Conservation (phyloP, 441 rosid species). For the Erodium chrysanthum region DNA sequence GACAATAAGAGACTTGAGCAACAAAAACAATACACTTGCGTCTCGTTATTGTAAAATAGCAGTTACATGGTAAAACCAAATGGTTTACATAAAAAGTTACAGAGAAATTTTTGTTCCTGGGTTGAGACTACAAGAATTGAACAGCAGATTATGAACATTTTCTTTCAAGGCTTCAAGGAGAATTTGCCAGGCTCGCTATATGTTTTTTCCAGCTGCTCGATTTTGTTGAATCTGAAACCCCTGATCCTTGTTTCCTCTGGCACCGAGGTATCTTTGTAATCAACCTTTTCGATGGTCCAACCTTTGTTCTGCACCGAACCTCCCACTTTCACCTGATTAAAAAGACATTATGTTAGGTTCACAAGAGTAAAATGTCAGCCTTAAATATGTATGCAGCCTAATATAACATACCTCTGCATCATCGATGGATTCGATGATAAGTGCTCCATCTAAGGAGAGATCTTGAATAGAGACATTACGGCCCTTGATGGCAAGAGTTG, state of each 20-base stretch:
- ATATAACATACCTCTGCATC: conserved; percentile 65
- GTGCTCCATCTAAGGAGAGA: conserved; percentile 74
- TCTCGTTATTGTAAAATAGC: background rate
- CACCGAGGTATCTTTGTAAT: conserved; percentile 48
- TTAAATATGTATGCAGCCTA: background rate
- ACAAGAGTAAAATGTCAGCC: background rate
- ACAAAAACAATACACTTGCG: background rate
- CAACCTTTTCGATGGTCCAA: conserved; percentile 59
- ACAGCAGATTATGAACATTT: background rate
- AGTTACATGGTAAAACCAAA: background rate
- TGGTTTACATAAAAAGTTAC: background rate
- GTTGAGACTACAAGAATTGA: background rate
- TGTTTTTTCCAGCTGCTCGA: conserved; percentile 56
- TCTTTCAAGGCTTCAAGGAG: conserved; percentile 25
- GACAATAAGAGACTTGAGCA: too few relatives aligned
- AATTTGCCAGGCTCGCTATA: conserved; percentile 50
- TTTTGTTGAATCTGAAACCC: conserved; percentile 60
- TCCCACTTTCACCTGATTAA: conserved; percentile 47
- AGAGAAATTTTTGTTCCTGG: background rate
- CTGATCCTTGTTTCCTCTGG: conserved; percentile 73
- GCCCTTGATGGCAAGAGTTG: conserved; percentile 62
- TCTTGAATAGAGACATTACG: conserved; percentile 41
- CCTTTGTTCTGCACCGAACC: conserved; percentile 71
- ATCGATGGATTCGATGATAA: conserved; percentile 50
- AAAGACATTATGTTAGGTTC: background rate